Percentiles rank a stretch among this genome's conserved stretches.
Conservation (phyloP, 306 rosid species). For the Nissolia schottii region DNA sequence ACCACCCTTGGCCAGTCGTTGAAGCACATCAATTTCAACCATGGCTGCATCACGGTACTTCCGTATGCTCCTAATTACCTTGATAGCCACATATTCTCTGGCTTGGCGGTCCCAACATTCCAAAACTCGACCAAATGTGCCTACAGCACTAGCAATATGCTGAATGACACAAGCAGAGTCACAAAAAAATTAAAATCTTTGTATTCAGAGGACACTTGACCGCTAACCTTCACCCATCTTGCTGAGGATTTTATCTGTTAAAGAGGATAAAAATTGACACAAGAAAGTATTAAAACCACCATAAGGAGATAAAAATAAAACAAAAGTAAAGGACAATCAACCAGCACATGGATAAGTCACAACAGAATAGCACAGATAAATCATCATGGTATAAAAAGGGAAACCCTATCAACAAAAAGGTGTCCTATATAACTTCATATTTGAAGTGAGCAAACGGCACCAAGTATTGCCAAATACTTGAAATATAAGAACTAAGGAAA, state of each 20-base stretch:
- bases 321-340: not conserved
- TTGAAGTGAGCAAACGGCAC: not conserved
- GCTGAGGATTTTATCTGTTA: conserved; percentile 89
- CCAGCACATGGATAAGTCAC: not conserved
- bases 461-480: not conserved
- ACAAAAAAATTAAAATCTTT: conserved; percentile 66
- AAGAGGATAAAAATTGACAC: not conserved
- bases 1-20: conserved; percentile 58
- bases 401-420: not conserved
- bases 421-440: not conserved
- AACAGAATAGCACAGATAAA: not conserved
- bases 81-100: conserved; percentile 85
- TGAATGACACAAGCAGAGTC: conserved; percentile 80
- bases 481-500: not conserved
- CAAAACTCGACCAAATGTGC: conserved; percentile 99
- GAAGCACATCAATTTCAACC: conserved; percentile 86
- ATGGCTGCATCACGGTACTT: conserved; percentile 95
- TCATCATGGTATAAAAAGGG: not conserved
- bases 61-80: conserved; percentile 79
- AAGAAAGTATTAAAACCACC: not conserved
- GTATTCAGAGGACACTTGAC: conserved; percentile 84
- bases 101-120: conserved; percentile 97
- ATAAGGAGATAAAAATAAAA: not conserved
- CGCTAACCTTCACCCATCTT: conserved; percentile 99
- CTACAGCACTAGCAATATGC: conserved; percentile 99